Evolutionary conservation across 441 rosid genomes (phyloP).

Genomic region (Euphorbia celastroides): DNA sequence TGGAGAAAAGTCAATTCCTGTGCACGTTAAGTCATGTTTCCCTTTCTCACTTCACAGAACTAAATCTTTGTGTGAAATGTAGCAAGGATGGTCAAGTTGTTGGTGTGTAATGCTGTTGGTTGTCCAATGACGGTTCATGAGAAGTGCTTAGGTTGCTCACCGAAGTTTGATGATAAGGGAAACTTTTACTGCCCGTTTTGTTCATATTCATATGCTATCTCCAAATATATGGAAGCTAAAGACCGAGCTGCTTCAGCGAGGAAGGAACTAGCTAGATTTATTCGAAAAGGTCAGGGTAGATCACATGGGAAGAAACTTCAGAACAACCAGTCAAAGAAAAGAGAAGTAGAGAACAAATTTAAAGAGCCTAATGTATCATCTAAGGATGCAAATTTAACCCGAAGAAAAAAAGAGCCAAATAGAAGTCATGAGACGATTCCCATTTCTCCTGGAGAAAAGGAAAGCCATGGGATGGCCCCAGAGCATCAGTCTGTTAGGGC

Average conservation of each 20-base stretch:
- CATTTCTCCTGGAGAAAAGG: conserved; percentile 17
- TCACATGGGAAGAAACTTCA: conserved; percentile 15
- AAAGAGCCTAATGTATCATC: conserved; percentile 21
- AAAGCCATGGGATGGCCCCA: conserved; percentile 13
- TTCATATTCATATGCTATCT: conserved; percentile 39
- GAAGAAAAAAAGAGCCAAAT: conserved; percentile 19
- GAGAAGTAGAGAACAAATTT: conserved; percentile 11
- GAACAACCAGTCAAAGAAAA: conserved; percentile 15
- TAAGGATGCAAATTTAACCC: conserved; percentile 11
- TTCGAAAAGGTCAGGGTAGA: conserved; percentile 17
- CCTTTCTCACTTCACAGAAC: conserved; percentile 26
- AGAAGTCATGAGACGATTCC: background rate
- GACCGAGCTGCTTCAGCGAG: conserved; percentile 28
- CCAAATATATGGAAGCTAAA: conserved; percentile 41
- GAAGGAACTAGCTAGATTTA: conserved; percentile 33
- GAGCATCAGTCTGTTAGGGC: conserved; percentile 12
- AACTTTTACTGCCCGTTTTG: conserved; percentile 55
- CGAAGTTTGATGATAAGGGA: conserved; percentile 33
- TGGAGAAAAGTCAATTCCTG: conserved; percentile 35
- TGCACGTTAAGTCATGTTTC: conserved; percentile 21
- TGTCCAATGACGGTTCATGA: conserved; percentile 49
- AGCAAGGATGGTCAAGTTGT: conserved; percentile 35
- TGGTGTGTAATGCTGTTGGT: conserved; percentile 35
- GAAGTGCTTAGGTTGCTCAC: conserved; percentile 39
- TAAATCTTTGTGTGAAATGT: conserved; percentile 49